Conservation (phyloP, 2,329 filamentous ascomycete species). For the Chlorencoelia australis region DNA sequence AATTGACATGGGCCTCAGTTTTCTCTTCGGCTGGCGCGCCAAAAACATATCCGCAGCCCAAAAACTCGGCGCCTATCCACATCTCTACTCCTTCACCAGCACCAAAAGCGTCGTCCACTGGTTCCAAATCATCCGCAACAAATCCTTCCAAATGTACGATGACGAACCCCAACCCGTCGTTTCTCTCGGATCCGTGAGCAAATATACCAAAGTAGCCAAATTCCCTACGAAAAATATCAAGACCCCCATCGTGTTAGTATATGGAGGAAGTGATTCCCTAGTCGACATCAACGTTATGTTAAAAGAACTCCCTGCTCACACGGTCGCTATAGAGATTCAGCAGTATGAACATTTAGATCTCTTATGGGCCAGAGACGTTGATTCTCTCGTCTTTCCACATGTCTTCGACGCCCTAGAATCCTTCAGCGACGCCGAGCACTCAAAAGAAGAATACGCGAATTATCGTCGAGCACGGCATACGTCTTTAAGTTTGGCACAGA, state of each 20-base stretch:
- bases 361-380: constrained; percentile 81
- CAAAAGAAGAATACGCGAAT: constrained; percentile 49
- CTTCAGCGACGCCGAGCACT: constrained; percentile 49
- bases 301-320: constrained; percentile 74
- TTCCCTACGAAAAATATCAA: constrained; percentile 97
- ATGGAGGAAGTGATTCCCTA: constrained; percentile 86
- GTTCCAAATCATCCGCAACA: constrained; percentile 98
- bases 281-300: constrained; percentile 93
- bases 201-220: constrained; percentile 92
- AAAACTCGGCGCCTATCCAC: constrained; percentile 90
- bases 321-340: constrained; percentile 74
- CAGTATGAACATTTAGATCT: constrained; percentile 98
- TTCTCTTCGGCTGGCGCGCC: constrained; percentile 84
- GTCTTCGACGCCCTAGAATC: constrained; percentile 81
- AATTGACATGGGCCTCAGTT: constrained; percentile 71
- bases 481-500: constrained; percentile 15
- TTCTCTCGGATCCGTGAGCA: constrained; percentile 57
- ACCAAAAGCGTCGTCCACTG: constrained; percentile 97
- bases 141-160: constrained; percentile 96
- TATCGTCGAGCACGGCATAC: constrained; percentile 32
- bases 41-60: constrained; percentile 76
- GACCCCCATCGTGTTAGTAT: constrained; percentile 86
- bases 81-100: constrained; percentile 92
- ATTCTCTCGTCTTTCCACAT: constrained; percentile 72
- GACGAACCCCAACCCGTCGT: constrained; percentile 79